These are phyloP conservation scores for Nissolia schottii DNA, from an alignment of 306 rosid genomes.

Conservation along the genomic window DNA sequence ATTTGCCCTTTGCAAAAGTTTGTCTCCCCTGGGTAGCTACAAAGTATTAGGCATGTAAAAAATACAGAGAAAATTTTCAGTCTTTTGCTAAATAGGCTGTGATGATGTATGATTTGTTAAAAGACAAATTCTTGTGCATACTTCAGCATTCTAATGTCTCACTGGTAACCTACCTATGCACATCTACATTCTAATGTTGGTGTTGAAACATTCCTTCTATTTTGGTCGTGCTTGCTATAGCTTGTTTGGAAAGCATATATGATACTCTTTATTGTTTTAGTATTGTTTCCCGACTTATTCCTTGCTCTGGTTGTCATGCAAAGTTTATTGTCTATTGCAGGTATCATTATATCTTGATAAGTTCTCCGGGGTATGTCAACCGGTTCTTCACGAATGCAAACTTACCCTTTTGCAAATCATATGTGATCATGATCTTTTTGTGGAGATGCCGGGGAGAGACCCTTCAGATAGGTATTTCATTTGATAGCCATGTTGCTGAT, in stretches of 20 bases:
- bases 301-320: not conserved
- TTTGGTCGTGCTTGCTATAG: not conserved
- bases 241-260: slow-evolving; percentile 9
- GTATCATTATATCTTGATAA: slow-evolving; percentile 94
- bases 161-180: no score
- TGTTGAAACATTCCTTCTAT: not conserved
- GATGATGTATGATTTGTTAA: no score
- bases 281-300: not conserved
- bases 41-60: not conserved
- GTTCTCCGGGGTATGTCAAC: slow-evolving; percentile 94
- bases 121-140: no score
- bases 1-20: not conserved
- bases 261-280: not conserved
- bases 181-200: no score
- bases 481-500: not conserved
- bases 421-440: slow-evolving; percentile 96
- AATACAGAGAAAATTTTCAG: not conserved
- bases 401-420: slow-evolving; percentile 86
- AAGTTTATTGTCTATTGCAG: slow-evolving; percentile 42
- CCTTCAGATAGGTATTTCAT: slow-evolving; percentile 88
- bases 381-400: slow-evolving; percentile 93
- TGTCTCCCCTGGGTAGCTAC: not conserved
- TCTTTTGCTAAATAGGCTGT: no score
- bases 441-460: slow-evolving; percentile 99
- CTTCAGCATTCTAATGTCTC: no score